A percentile compares a stretch with the other conserved stretches of the same genome.
These are phyloP conservation scores for Collybia sp. DNA, from an alignment of 768 basidiomycete genomes.

Conservation along the genomic window DNA sequence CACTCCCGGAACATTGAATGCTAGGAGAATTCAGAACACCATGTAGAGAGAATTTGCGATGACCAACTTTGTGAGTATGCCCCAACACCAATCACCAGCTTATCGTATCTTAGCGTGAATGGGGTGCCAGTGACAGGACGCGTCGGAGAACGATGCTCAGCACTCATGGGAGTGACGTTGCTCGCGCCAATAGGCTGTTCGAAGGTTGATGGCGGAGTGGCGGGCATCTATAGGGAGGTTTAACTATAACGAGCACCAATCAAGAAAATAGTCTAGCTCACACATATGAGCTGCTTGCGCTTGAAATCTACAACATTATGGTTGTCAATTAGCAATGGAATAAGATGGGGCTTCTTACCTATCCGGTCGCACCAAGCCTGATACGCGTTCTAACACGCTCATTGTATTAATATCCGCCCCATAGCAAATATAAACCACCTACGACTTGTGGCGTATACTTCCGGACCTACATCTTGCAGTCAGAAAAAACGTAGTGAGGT, in stretches of 20 bases:
- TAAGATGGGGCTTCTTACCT: conserved; percentile 28
- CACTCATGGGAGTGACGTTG: no score
- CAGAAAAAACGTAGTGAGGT: not conserved
- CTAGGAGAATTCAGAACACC: not conserved
- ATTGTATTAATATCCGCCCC: not conserved
- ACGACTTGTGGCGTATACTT: conserved; percentile 54
- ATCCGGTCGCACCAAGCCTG: conserved; percentile 78
- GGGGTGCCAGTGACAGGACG: no score
- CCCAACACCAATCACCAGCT: conserved; percentile 80
- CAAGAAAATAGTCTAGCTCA: conserved; percentile 23
- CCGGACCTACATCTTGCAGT: conserved; percentile 34
- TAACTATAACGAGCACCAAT: not conserved
- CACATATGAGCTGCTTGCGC: conserved; percentile 55
- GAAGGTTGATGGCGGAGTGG: conserved; percentile 36
- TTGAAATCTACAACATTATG: conserved; percentile 43
- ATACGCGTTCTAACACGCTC: conserved; percentile 43
- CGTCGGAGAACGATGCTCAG: no score
- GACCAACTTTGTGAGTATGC: conserved; percentile 77
- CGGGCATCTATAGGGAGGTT: conserved; percentile 45
- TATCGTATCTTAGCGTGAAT: conserved; percentile 48
- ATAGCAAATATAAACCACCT: conserved; percentile 10
- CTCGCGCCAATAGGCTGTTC: not conserved
- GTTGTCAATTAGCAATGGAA: conserved; percentile 1
- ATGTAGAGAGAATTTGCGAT: not conserved
- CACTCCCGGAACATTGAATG: conserved; percentile 66